Evolutionary conservation across 2,329 filamentous ascomycete species (phyloP).

Genomic region (Rhinocladiella mackenziei): DNA sequence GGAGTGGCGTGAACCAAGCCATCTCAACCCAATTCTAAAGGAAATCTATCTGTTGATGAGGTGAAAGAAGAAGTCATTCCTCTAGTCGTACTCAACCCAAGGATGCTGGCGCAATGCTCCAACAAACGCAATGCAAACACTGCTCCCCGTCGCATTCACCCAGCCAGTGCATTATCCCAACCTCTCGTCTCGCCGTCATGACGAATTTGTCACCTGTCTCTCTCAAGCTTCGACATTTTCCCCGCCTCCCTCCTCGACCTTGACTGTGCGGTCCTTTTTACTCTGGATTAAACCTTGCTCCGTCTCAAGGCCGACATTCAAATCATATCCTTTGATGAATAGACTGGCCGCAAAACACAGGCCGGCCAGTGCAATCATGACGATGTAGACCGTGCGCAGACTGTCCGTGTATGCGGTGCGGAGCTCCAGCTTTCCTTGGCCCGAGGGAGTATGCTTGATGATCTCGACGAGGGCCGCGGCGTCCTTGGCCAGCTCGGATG

Average conservation of each 20-base stretch:
- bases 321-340: slow-evolving; percentile 49
- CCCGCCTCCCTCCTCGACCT: slow-evolving; percentile 11
- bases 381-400: slow-evolving; percentile 54
- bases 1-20: no score
- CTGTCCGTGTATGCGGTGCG: slow-evolving; percentile 53
- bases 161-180: no score
- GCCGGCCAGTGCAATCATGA: slow-evolving; percentile 52
- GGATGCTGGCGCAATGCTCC: no score
- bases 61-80: no score
- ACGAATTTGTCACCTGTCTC: no score
- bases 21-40: no score
- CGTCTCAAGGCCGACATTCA: slow-evolving; percentile 47
- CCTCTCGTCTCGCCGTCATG: no score
- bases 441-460: slow-evolving; percentile 52
- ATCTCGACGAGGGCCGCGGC: slow-evolving; percentile 57
- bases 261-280: slow-evolving; percentile 12
- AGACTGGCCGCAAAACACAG: slow-evolving; percentile 51
- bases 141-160: no score
- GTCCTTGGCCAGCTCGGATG: slow-evolving; percentile 52
- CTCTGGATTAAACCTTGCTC: slow-evolving; percentile 49
- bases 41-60: no score
- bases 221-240: no score
- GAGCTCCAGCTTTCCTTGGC: slow-evolving; percentile 40
- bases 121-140: no score
- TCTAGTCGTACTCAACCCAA: no score